These are phyloP conservation scores for Globisporangium emineosum DNA, from an alignment of 352 stramenopile genomes.

Conservation along the genomic window DNA sequence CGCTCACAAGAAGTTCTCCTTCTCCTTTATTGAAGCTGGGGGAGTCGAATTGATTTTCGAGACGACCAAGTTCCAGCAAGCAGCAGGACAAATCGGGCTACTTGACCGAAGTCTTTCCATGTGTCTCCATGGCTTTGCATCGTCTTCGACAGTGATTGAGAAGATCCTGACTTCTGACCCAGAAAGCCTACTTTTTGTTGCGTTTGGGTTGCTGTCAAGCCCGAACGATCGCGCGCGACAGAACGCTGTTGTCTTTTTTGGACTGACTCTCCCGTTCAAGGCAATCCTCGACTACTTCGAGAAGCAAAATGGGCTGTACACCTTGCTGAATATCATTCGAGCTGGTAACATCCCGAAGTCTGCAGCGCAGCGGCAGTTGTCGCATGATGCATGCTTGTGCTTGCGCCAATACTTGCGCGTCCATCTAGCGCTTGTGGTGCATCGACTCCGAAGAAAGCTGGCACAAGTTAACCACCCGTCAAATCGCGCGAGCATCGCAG, in stretches of 20 bases:
- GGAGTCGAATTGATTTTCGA: constrained; percentile 72
- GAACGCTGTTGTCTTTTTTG: constrained; percentile 84
- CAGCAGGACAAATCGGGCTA: constrained; percentile 48
- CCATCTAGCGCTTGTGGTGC: constrained; percentile 70
- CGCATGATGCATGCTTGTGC: constrained; percentile 81
- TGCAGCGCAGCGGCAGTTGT: constrained; percentile 70
- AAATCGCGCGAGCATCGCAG: constrained; percentile 27
- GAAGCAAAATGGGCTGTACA: constrained; percentile 81
- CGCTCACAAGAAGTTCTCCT: constrained; percentile 82
- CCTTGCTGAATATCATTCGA: constrained; percentile 81
- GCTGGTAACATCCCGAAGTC: constrained; percentile 76
- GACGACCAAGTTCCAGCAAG: constrained; percentile 54
- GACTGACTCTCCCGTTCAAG: constrained; percentile 76
- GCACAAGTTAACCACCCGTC: constrained; percentile 56
- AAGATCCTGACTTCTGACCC: constrained; percentile 55
- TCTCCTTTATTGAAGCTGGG: constrained; percentile 71
- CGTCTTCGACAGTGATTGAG: constrained; percentile 74
- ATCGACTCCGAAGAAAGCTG: constrained; percentile 62
- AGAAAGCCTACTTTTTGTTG: constrained; percentile 56
- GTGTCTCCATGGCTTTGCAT: constrained; percentile 83
- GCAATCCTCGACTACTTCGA: constrained; percentile 84
- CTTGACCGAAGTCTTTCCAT: constrained; percentile 80
- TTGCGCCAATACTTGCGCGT: constrained; percentile 83
- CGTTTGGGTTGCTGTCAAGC: constrained; percentile 65
- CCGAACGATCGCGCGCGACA: constrained; percentile 77